Percentiles rank a stretch among this genome's conserved stretches.
These are phyloP conservation scores for Suhomyces kunorum DNA, from an alignment of 1,139 yeast species.

Conservation along the genomic window DNA sequence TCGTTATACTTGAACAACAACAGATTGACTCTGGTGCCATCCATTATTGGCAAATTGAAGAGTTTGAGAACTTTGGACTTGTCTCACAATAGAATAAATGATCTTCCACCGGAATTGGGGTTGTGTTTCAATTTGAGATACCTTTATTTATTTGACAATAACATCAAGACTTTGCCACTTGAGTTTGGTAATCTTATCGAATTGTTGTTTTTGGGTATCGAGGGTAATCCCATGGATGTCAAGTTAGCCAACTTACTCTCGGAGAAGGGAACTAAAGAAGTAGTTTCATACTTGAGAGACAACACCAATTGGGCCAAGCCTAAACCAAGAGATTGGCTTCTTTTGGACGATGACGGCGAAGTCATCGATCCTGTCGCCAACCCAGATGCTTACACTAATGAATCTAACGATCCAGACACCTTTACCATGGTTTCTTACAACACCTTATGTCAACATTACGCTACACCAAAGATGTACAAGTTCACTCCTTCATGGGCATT, in stretches of 20 bases:
- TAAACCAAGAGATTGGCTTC: constrained; percentile 79
- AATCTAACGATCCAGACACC: constrained; percentile 27
- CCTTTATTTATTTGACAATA: constrained; percentile 85
- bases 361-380: constrained; percentile 41
- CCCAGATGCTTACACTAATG: constrained; percentile 36
- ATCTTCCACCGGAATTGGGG: constrained; percentile 82
- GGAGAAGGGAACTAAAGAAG: constrained; percentile 82
- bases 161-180: constrained; percentile 70
- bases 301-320: constrained; percentile 64
- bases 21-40: constrained; percentile 67
- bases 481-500: constrained; percentile 98
- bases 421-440: constrained; percentile 87
- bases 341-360: constrained; percentile 76
- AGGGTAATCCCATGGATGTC: constrained; percentile 84
- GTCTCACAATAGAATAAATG: constrained; percentile 70
- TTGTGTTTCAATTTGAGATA: constrained; percentile 77
- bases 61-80: constrained; percentile 83
- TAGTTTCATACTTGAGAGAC: constrained; percentile 80
- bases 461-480: constrained; percentile 87
- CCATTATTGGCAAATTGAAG: constrained; percentile 65
- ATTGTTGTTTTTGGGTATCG: constrained; percentile 84
- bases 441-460: constrained; percentile 93
- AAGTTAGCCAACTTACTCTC: constrained; percentile 67
- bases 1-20: constrained; percentile 87
- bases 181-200: constrained; percentile 88